These are phyloP conservation scores for Botrytis tulipae DNA, from an alignment of 2,329 filamentous ascomycete genomes.

Conservation along the genomic window DNA sequence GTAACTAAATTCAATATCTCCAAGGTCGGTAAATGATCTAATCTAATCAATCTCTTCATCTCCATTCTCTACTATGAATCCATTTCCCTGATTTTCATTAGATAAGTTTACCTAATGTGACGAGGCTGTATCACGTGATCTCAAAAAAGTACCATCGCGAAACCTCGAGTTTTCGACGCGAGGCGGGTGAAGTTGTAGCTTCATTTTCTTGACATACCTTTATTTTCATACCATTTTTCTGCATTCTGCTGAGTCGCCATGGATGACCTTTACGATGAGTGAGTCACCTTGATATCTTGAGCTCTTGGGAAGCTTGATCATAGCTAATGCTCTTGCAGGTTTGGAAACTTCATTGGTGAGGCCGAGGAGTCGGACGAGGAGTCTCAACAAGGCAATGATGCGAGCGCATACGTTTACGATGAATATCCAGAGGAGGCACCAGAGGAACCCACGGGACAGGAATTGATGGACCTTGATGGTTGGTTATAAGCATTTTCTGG, in stretches of 20 bases:
- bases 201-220: slow-evolving; percentile 15
- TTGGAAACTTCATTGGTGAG: slow-evolving; percentile 98
- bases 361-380: slow-evolving; percentile 85
- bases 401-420: slow-evolving; percentile 77
- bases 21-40: neutral
- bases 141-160: slow-evolving; percentile 23
- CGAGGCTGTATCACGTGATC: slow-evolving; percentile 32
- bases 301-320: slow-evolving; percentile 14
- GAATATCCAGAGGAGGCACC: slow-evolving; percentile 63
- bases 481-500: slow-evolving; percentile 31
- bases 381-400: slow-evolving; percentile 72
- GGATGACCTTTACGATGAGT: slow-evolving; percentile 99
- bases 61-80: neutral
- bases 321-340: slow-evolving; percentile 53
- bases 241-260: slow-evolving; percentile 47
- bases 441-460: slow-evolving; percentile 62
- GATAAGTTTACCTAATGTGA: neutral
- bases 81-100: neutral
- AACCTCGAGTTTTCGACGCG: slow-evolving; percentile 32
- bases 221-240: slow-evolving; percentile 5
- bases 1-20: neutral
- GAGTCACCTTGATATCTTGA: slow-evolving; percentile 34
- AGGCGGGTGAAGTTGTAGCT: slow-evolving; percentile 12
- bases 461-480: slow-evolving; percentile 93
- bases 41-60: slow-evolving; percentile 13